Evolutionary conservation across 2,329 filamentous ascomycete species (phyloP).

Genomic region (Verticillium longisporum): DNA sequence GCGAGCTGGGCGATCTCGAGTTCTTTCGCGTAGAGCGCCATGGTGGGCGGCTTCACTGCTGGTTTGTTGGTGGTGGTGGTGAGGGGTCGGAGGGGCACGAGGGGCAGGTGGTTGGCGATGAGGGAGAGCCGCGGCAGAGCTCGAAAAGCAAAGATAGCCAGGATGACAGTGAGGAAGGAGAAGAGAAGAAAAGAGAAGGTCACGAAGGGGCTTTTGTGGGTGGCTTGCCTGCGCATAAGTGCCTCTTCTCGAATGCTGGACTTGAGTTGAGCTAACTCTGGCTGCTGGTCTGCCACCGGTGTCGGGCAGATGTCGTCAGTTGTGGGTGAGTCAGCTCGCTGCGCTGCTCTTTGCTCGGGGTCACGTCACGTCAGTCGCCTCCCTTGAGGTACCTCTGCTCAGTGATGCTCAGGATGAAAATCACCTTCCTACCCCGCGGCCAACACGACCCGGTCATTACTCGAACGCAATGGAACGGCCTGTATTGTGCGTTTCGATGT

Average conservation of each 20-base stretch:
- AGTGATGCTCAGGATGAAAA: too few species aligned
- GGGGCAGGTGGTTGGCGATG: slow-evolving; percentile 10
- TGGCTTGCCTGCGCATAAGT: background rate
- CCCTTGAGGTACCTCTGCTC: too few species aligned
- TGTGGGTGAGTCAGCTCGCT: too few species aligned
- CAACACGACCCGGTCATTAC: too few species aligned
- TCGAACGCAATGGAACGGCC: too few species aligned
- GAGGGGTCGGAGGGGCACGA: slow-evolving; percentile 9
- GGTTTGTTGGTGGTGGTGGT: slow-evolving; percentile 11
- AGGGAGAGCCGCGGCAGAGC: slow-evolving; percentile 15
- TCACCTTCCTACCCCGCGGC: too few species aligned
- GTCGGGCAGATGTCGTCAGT: too few species aligned
- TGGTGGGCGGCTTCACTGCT: background rate
- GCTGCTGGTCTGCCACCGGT: too few species aligned
- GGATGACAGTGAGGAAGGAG: slow-evolving; percentile 9
- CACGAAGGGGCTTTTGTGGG: background rate
- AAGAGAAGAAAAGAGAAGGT: slow-evolving; percentile 6
- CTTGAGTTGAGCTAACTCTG: too few species aligned
- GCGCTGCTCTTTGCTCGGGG: too few species aligned
- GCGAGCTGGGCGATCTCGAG: slow-evolving; percentile 79
- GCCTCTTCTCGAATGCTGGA: background rate
- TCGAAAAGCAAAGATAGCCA: slow-evolving; percentile 12
- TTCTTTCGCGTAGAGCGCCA: slow-evolving; percentile 63
- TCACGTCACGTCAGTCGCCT: too few species aligned
- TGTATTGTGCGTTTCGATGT: too few species aligned